Percentiles rank a stretch among this genome's conserved stretches.
Conservation (phyloP, 73 alveolate species). For the Symbiodinium pilosum region DNA sequence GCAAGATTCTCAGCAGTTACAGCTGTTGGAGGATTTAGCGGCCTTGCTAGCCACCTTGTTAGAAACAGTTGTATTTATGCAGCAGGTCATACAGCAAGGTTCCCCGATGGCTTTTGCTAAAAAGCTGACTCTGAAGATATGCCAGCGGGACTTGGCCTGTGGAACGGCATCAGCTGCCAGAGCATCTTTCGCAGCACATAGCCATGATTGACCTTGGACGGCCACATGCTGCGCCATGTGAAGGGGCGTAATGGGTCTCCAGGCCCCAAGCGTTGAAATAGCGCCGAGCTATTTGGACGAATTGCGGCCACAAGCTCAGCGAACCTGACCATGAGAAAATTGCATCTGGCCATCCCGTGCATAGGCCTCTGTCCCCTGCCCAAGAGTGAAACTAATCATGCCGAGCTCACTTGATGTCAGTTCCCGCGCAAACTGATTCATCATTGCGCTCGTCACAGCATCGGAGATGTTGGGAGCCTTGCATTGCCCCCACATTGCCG, state of each 20-base stretch:
- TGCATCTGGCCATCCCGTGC: not conserved
- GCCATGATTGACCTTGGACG: slow-evolving; percentile 68
- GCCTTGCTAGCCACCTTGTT: no score
- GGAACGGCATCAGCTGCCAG: slow-evolving; percentile 84
- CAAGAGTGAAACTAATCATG: not conserved
- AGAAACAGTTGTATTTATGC: no score
- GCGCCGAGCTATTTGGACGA: slow-evolving; percentile 62
- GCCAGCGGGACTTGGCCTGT: slow-evolving; percentile 14
- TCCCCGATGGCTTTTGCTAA: no score
- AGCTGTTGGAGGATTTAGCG: no score
- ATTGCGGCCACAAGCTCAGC: slow-evolving; percentile 72
- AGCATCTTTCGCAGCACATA: slow-evolving; percentile 65
- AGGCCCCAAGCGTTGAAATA: slow-evolving; percentile 48
- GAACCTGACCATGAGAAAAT: slow-evolving; percentile 35
- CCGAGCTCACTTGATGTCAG: slow-evolving; percentile 61
- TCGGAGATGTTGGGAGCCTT: slow-evolving; percentile 80
- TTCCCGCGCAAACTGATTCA: slow-evolving; percentile 84
- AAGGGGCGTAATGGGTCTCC: not conserved
- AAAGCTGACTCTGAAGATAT: no score
- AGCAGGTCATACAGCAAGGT: no score
- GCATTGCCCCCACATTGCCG: not conserved
- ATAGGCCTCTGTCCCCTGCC: no score
- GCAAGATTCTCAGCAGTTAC: no score
- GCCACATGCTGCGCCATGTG: not conserved
- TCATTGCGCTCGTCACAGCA: slow-evolving; percentile 90